Base-by-base conservation (phyloP, 2,329 filamentous ascomycete genomes). In the Falciphora oryzae region DNA sequence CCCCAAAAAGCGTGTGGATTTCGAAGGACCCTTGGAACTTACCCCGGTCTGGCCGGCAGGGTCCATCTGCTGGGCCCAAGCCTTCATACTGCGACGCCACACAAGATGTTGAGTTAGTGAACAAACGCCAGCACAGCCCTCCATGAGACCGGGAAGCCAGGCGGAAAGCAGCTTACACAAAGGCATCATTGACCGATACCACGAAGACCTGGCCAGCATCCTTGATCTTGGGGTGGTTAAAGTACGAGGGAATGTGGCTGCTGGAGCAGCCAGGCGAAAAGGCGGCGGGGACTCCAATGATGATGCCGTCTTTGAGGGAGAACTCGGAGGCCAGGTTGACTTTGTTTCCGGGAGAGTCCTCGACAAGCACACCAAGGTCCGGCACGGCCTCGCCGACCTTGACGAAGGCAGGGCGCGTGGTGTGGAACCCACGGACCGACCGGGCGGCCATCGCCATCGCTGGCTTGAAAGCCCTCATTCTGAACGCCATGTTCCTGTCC, bases 121-220 rank as follows among this genome's bases (percentile, higher is more conserved):
- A 2, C n/a, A 38, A 56, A 22, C n/a, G n/a, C 32, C 22, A 18
- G 56, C 65, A 59, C 22, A 18, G 38, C 59, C 18, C 22, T 14
- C 53, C 16, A 58, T 8, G n/a, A n/a, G 35, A 14, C 4, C 3
- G 5, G 29, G 61, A 22, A 35, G 18, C 7, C 4, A 16, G 50
- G 50, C 38, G 31, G 16, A 38, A 8, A 38, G 44, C 58, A 60
- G 79, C 90, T 78, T 82, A 96, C 91, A 97, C 93, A 75, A 97
- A 97, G 27, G 93, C 86, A 75, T 98, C 94, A 75, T 98, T 98
- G 74, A 97, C 93, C 22, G 91, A 88, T 65, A 98, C 87, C 57
- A 98, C 92, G 73, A 96, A 96, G 59, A 97, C 91, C 72, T 90
- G 83, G 61, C 93, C 93, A 35, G 91, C 92, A 66, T 89, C 82